phyloP scores from a whole-genome alignment of 2,329 filamentous ascomycete genomes.

The Aspergillus fumigatiaffinis region DNA sequence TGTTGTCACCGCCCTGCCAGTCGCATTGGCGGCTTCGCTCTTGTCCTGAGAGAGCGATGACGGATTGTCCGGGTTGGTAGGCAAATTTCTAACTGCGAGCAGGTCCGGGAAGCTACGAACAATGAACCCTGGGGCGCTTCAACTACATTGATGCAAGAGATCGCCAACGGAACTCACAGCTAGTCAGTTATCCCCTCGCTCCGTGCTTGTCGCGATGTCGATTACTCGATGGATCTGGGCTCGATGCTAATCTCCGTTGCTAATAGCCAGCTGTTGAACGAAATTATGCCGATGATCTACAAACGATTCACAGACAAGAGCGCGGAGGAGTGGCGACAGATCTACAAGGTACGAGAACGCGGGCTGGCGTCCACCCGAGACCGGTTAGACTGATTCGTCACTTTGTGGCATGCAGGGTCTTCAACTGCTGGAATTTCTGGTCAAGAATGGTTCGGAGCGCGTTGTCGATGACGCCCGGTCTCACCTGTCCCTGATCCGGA shows the following conservation, averaged over 20 bases:
- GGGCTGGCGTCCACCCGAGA: neutral
- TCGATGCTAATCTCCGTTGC: constrained; percentile 12
- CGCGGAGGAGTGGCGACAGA: constrained; percentile 97
- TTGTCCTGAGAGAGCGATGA: constrained; percentile 2
- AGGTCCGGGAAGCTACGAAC: constrained; percentile 97
- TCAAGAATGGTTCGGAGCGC: constrained; percentile 96
- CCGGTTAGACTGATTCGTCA: neutral
- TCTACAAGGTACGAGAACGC: constrained; percentile 73
- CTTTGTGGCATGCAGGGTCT: constrained; percentile 51
- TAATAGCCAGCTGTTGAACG: constrained; percentile 84
- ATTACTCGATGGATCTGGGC: neutral
- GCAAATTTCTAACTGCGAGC: constrained; percentile 19
- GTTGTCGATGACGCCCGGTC: constrained; percentile 96
- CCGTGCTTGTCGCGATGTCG: neutral
- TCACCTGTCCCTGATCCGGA: constrained; percentile 91
- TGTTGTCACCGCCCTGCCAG: constrained; percentile 17
- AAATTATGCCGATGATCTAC: constrained; percentile 99
- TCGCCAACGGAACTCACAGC: constrained; percentile 95
- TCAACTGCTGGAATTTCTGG: constrained; percentile 91
- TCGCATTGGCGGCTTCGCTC: constrained; percentile 5
- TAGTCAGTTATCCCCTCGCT: constrained; percentile 62
- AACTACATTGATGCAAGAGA: constrained; percentile 89
- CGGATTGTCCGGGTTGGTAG: constrained; percentile 1
- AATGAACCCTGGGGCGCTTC: constrained; percentile 96
- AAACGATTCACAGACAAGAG: constrained; percentile 98